Evolutionary conservation across 2,329 filamentous ascomycete species (phyloP), one percentile per base, ranked within the genome.

Genomic region (Cyphellophora attinorum): DNA sequence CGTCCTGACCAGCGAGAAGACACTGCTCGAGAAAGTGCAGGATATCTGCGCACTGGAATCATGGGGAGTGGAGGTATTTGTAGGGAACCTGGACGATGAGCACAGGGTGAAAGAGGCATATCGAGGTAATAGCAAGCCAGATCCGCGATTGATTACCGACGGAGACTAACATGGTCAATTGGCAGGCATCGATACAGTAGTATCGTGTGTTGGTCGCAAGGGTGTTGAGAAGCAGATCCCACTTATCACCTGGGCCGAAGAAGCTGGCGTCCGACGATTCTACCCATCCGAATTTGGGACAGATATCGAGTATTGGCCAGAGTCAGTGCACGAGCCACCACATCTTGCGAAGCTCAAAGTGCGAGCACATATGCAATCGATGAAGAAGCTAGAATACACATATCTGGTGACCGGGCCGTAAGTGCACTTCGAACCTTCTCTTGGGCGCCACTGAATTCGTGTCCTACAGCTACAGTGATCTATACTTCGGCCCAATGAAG

Each of bases 301-400:
- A 2, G 78, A 77, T 49, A 71, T 76, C 30, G 76, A 77, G 51
- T 77, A 80, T 48, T 61, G 65, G 14, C 61, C 72, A 1, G 51
- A 65, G 14, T 81, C 76, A 11, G 63, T 64, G 2, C 46, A 57
- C 6, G 80, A 85, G 56, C 72, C 68, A 49, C 76, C 80, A 2
- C 80, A 85, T 50, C 79, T 84, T 57, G 57, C 66, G 36, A 85
- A 85, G 54, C 65, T 84, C 34, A 72, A 75, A 48, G 75, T 84
- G n/a, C 67, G 80, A 39, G 71, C 68, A 37, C 70, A 69, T 18
- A 63, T 81, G 19, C 64, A 67, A 27, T 47, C 54, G 3, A 44
- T 48, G 30, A 63, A 65, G 45, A 57, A 65, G 5, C 51, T 84
- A 16, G 64, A 73, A 32, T 67, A 78, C 37, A 81, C 79, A 0